Conservation (phyloP, 371 early-diverging fungal genomes). For the Circinella umbellata region DNA sequence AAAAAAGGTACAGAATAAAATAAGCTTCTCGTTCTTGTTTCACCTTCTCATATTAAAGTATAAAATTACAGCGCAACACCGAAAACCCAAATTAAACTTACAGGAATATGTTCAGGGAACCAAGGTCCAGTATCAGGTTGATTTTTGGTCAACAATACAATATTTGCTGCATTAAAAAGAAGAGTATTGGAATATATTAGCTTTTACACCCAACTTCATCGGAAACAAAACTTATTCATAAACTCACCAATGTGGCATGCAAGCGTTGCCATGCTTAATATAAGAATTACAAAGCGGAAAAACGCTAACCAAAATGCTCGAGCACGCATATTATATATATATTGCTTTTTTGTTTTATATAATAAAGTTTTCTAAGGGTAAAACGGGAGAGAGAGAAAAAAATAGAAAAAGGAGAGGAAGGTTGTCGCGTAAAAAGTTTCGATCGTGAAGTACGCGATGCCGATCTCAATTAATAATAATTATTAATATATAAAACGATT, state of each 20-base stretch:
- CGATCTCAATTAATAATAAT: conserved; percentile 1
- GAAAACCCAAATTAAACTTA: conserved; percentile 10
- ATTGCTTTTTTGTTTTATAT: background rate
- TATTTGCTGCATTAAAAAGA: conserved; percentile 24
- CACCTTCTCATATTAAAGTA: background rate
- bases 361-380: background rate
- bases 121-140: conserved; percentile 18
- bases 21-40: background rate
- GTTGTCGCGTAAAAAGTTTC: background rate
- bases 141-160: conserved; percentile 25
- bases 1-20: background rate
- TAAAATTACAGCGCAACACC: no score
- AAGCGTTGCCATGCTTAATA: conserved; percentile 22
- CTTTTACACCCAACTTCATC: no score
- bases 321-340: conserved; percentile 13
- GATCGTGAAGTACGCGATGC: background rate
- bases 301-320: conserved; percentile 25
- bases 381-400: background rate
- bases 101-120: conserved; percentile 39
- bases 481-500: background rate
- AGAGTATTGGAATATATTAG: background rate
- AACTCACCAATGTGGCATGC: conserved; percentile 29
- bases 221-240: background rate
- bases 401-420: background rate
- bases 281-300: conserved; percentile 21